These are phyloP conservation scores for Cryphonectria parasitica DNA, from an alignment of 2,329 filamentous ascomycete genomes.

Conservation along the genomic window DNA sequence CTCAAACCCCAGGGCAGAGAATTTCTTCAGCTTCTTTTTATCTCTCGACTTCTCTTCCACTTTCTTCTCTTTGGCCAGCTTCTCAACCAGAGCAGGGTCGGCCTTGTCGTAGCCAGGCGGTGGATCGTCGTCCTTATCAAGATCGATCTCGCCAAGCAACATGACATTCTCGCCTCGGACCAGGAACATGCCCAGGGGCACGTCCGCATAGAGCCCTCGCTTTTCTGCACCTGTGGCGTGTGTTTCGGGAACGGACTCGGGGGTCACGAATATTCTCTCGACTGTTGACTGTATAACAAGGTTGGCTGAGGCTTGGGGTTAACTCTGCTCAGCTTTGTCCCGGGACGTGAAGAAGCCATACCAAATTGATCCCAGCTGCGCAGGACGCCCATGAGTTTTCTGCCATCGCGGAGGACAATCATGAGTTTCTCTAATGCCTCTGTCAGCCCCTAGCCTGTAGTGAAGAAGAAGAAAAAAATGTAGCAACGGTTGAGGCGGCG, in stretches of 20 bases:
- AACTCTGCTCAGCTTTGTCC: conserved; percentile 29
- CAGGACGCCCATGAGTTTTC: conserved; percentile 90
- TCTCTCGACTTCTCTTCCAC: conserved; percentile 71
- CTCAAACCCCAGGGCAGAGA: conserved; percentile 83
- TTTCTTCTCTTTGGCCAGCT: conserved; percentile 74
- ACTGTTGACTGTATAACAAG: conserved; percentile 91
- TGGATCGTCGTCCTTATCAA: conserved; percentile 91
- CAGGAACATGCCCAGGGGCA: conserved; percentile 84
- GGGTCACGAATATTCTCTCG: conserved; percentile 78
- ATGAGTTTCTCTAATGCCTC: conserved; percentile 81
- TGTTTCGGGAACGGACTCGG: conserved; percentile 47
- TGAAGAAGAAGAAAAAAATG: not conserved
- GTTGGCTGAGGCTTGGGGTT: conserved; percentile 53
- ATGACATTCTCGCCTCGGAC: conserved; percentile 97
- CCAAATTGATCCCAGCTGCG: conserved; percentile 98
- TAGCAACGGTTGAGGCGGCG: not conserved
- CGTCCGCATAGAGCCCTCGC: conserved; percentile 75
- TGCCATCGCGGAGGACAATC: conserved; percentile 86
- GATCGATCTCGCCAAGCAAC: conserved; percentile 91
- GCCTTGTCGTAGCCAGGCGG: conserved; percentile 67
- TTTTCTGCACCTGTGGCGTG: conserved; percentile 40
- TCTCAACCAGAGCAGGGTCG: conserved; percentile 58
- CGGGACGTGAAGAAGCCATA: conserved; percentile 47
- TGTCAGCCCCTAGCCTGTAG: conserved; percentile 12
- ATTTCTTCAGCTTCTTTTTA: conserved; percentile 71